Evolutionary conservation across 192 early-diverging fungal species (phyloP).

Genomic region (Mortierella hygrophila): DNA sequence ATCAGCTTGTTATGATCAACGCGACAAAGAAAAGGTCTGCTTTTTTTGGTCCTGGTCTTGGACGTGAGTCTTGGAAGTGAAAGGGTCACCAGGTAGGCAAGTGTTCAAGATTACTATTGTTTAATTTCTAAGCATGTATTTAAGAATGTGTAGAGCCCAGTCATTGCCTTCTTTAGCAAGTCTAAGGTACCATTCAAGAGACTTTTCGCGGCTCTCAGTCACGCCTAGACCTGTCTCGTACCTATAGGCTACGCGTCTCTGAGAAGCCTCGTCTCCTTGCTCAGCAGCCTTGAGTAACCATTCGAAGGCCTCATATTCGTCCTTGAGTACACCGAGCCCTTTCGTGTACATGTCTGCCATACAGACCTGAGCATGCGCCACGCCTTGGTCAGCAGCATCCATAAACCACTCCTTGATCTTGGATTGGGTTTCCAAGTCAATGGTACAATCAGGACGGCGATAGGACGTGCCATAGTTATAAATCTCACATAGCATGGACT

Average conservation of each 20-base stretch:
- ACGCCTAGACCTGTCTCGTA: neutral
- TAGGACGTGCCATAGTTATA: neutral
- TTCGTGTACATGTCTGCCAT: neutral
- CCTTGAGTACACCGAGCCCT: neutral
- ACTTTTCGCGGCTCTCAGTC: neutral
- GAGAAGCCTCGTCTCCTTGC: neutral
- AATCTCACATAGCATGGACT: neutral
- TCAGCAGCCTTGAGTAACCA: neutral
- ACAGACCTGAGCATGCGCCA: neutral
- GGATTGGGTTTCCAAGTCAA: no score
- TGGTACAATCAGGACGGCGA: neutral
- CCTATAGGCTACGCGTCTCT: neutral
- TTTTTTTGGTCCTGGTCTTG: no score
- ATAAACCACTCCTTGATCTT: no score
- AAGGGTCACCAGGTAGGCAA: no score
- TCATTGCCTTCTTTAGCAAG: neutral
- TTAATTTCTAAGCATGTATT: no score
- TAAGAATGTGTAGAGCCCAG: no score
- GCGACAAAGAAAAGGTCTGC: no score
- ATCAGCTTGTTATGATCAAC: no score
- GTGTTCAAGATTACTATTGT: no score
- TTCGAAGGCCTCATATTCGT: neutral
- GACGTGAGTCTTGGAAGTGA: no score
- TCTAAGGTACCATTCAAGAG: neutral
- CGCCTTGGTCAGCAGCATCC: neutral